Conservation (phyloP, 345 rosid genomes). For the Hypericum androsaemum region DNA sequence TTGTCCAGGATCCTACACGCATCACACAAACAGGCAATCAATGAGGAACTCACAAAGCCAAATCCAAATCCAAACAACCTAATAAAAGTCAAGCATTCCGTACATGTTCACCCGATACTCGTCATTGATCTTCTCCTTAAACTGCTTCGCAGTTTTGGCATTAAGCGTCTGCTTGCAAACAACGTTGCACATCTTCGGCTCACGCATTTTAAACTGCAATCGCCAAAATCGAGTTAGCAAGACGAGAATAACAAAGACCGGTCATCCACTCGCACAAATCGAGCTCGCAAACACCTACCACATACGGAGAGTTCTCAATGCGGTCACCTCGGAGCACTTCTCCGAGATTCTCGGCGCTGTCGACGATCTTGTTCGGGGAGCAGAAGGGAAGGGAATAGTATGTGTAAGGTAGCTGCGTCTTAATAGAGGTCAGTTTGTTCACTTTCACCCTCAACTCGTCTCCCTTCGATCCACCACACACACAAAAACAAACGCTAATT, state of each 20-base stretch:
- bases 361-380: conserved; percentile 3
- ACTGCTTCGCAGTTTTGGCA: conserved; percentile 4
- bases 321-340: conserved; percentile 9
- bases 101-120: conserved; percentile 8
- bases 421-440: conserved; percentile 7
- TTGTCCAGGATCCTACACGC: conserved; percentile 7
- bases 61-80: not conserved
- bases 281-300: not conserved
- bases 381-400: conserved; percentile 5
- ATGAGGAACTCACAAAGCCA: not conserved
- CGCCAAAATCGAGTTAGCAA: not conserved
- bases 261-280: no score
- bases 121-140: conserved; percentile 7
- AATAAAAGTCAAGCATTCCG: not conserved
- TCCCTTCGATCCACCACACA: conserved; percentile 1
- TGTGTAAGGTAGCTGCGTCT: conserved; percentile 10
- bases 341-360: conserved; percentile 8
- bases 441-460: conserved; percentile 8
- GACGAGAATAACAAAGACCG: not conserved
- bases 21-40: not conserved
- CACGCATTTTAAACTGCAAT: conserved; percentile 8
- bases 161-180: conserved; percentile 3
- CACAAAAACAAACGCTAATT: not conserved
- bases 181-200: conserved; percentile 7
- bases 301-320: conserved; percentile 8